Percentiles rank a stretch among this genome's conserved stretches.
phyloP scores from a whole-genome alignment of 768 basidiomycete genomes.

The Naganishia randhawae region DNA sequence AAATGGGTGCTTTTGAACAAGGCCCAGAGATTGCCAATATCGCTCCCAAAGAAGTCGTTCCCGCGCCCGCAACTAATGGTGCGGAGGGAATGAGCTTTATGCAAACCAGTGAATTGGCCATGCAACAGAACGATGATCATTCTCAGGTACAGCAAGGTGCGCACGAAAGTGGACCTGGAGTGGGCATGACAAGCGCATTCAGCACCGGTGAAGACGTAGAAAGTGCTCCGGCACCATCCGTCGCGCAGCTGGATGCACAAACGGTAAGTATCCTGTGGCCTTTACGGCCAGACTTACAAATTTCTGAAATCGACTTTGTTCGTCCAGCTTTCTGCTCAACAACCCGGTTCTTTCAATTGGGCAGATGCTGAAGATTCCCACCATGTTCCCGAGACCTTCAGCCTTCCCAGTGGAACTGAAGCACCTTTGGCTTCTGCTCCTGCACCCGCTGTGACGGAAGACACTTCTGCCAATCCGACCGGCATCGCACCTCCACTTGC shows the following conservation, averaged over 20 bases:
- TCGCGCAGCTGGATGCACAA: conserved; percentile 13
- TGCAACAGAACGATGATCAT: background rate
- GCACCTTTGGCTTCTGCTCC: conserved; percentile 8
- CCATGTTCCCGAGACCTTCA: conserved; percentile 20
- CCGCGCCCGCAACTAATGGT: background rate
- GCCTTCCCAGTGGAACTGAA: conserved; percentile 1
- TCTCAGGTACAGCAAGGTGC: background rate
- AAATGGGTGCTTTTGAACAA: conserved; percentile 8
- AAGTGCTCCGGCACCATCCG: conserved; percentile 1
- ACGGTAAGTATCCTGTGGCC: background rate
- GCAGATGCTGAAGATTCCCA: conserved; percentile 17
- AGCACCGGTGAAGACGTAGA: background rate
- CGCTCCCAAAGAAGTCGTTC: conserved; percentile 9
- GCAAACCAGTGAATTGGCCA: conserved; percentile 25
- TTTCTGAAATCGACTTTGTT: background rate
- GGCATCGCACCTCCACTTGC: conserved; percentile 7
- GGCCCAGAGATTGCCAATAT: conserved; percentile 9
- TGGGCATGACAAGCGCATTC: background rate
- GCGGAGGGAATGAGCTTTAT: conserved; percentile 29
- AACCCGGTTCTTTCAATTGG: conserved; percentile 20
- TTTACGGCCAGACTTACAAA: background rate
- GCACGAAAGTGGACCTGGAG: conserved; percentile 3
- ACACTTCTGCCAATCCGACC: background rate
- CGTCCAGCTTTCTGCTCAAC: conserved; percentile 2
- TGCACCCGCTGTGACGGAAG: background rate